These are phyloP conservation scores for Trichosanthes cucumerina DNA, from an alignment of 306 rosid genomes.

Conservation along the genomic window DNA sequence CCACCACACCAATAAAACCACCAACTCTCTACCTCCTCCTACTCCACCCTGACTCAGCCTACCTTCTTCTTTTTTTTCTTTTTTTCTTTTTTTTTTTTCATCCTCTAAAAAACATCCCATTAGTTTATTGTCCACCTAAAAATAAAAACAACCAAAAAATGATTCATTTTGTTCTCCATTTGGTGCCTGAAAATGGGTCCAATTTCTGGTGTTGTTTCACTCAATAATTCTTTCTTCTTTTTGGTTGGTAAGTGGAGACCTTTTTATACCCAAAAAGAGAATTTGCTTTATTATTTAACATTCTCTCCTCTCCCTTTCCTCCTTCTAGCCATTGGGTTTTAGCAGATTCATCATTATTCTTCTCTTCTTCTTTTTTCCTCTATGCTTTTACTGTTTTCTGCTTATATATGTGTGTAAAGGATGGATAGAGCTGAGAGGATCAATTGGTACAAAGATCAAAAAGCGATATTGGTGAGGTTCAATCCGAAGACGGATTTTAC, in stretches of 20 bases:
- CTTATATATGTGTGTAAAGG: background rate
- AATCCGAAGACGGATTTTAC: slow-evolving; percentile 90
- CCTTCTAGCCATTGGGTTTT: background rate
- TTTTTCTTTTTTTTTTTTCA: too few species aligned
- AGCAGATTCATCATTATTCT: background rate
- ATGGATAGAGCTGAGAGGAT: slow-evolving; percentile 25
- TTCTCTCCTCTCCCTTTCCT: background rate
- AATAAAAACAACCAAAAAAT: slow-evolving; percentile 9
- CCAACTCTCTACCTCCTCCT: slow-evolving; percentile 34
- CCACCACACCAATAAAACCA: slow-evolving; percentile 31
- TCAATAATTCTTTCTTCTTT: slow-evolving; percentile 36
- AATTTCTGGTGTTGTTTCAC: slow-evolving; percentile 23
- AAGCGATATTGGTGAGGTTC: slow-evolving; percentile 99
- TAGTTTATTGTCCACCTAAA: slow-evolving; percentile 25
- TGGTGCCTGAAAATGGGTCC: slow-evolving; percentile 51
- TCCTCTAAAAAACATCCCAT: slow-evolving; percentile 15
- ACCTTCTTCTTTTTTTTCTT: slow-evolving; percentile 15
- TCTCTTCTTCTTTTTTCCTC: background rate
- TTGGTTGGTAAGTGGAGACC: slow-evolving; percentile 34
- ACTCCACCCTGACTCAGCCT: slow-evolving; percentile 32
- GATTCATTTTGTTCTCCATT: slow-evolving; percentile 20
- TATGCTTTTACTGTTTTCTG: background rate
- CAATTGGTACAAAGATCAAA: slow-evolving; percentile 10
- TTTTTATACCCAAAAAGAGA: slow-evolving; percentile 27
- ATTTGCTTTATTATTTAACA: slow-evolving; percentile 8